A percentile compares a stretch with the other conserved stretches of the same genome.
Evolutionary conservation across 805 yeast species (phyloP).

Genomic region (Candida nitratophila): DNA sequence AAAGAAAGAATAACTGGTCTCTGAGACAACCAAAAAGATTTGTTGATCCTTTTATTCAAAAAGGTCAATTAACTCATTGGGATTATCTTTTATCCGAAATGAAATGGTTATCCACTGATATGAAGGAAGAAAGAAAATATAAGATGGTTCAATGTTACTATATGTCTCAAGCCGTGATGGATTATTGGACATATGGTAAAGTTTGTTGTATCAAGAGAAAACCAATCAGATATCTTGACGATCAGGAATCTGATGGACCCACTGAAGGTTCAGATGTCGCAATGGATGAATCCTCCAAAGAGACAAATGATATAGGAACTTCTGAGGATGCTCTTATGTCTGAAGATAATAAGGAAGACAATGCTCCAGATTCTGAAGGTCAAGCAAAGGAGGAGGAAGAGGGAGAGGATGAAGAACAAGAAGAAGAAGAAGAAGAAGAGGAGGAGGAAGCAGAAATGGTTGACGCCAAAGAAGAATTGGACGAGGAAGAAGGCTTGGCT

Average conservation of each 20-base stretch:
- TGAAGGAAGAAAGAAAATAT: constrained; percentile 60
- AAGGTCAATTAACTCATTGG: constrained; percentile 53
- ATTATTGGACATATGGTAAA: constrained; percentile 75
- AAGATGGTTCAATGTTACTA: constrained; percentile 64
- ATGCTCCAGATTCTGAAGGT: constrained; percentile 6
- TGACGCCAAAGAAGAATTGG: constrained; percentile 3
- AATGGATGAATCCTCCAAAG: too few species aligned
- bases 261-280: not conserved
- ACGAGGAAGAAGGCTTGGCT: constrained; percentile 1
- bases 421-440: constrained; percentile 6
- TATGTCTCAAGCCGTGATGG: constrained; percentile 66
- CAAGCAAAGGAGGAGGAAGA: constrained; percentile 3
- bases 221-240: constrained; percentile 28
- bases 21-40: constrained; percentile 73
- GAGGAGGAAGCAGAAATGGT: not conserved
- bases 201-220: constrained; percentile 53
- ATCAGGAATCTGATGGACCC: not conserved
- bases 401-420: constrained; percentile 9
- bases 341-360: not conserved
- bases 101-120: constrained; percentile 78
- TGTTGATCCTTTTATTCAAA: constrained; percentile 51
- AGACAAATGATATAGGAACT: too few species aligned
- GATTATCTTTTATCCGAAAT: constrained; percentile 69
- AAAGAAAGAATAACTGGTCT: constrained; percentile 85
- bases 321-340: too few species aligned